Conservation (phyloP, 495 filamentous ascomycete genomes). For the Neurospora sp. region DNA sequence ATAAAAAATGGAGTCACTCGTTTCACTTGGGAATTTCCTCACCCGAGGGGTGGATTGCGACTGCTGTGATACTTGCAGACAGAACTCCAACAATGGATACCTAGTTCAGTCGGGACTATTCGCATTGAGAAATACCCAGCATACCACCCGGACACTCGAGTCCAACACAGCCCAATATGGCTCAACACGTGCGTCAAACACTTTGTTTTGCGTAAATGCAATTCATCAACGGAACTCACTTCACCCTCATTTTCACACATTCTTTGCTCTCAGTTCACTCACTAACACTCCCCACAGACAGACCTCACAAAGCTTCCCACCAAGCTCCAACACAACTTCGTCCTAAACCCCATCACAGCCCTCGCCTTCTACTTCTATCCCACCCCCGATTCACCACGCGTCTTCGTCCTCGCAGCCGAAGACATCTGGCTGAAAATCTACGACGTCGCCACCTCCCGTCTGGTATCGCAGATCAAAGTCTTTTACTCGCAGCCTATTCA, state of each 20-base stretch:
- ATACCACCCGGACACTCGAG: too few species aligned
- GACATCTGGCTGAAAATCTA: slow-evolving; percentile 61
- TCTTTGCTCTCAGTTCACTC: not conserved
- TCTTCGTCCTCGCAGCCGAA: slow-evolving; percentile 60
- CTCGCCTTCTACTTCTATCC: slow-evolving; percentile 41
- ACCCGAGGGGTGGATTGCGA: not conserved
- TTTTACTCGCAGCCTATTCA: slow-evolving; percentile 59
- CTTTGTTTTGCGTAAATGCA: too few species aligned
- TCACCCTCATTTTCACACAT: not conserved
- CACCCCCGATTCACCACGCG: not conserved
- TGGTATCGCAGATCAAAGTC: slow-evolving; percentile 34
- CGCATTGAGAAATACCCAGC: too few species aligned
- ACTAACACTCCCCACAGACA: not conserved
- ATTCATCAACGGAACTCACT: not conserved
- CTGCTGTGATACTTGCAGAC: not conserved
- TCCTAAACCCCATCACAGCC: slow-evolving; percentile 49
- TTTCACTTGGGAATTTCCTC: not conserved
- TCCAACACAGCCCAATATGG: too few species aligned
- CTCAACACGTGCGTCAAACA: too few species aligned
- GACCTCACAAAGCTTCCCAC: not conserved
- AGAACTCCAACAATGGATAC: too few species aligned
- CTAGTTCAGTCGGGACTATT: too few species aligned
- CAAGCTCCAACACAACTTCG: slow-evolving; percentile 22
- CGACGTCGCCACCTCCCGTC: slow-evolving; percentile 25
- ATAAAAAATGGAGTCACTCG: not conserved